Conservation (phyloP, 2,329 filamentous ascomycete species). For the Geosmithia putterillii region DNA sequence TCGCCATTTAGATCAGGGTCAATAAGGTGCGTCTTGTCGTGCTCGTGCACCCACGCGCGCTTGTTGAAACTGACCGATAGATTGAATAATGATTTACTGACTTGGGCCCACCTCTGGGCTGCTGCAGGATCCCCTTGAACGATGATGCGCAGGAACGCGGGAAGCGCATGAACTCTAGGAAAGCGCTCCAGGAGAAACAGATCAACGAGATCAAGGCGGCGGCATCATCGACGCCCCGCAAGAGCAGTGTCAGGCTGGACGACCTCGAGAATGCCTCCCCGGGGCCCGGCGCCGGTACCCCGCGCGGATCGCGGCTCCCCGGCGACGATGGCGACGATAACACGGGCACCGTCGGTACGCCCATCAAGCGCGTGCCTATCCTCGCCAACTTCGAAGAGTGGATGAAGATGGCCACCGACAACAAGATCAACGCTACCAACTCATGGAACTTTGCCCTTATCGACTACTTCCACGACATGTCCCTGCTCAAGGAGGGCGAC, state of each 20-base stretch:
- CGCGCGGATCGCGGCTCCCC: conserved; percentile 22
- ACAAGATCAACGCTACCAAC: conserved; percentile 96
- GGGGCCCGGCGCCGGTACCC: conserved; percentile 41
- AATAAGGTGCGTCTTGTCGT: conserved; percentile 33
- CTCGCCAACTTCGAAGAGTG: conserved; percentile 98
- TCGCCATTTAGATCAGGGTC: conserved; percentile 43
- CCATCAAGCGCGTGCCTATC: conserved; percentile 91
- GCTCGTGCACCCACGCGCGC: neutral
- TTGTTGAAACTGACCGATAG: neutral
- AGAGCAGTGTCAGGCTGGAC: conserved; percentile 45
- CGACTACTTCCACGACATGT: conserved; percentile 99
- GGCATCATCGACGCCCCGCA: conserved; percentile 50
- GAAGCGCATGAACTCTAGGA: conserved; percentile 72
- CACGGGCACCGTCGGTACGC: conserved; percentile 65
- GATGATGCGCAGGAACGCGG: conserved; percentile 92
- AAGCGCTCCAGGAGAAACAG: conserved; percentile 79
- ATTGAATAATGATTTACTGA: no score
- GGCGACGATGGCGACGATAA: conserved; percentile 41
- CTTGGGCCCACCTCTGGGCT: neutral
- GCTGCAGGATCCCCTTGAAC: conserved; percentile 78
- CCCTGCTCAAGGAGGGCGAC: conserved; percentile 86
- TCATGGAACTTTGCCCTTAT: conserved; percentile 99
- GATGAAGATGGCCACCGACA: conserved; percentile 99
- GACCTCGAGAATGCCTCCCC: conserved; percentile 45
- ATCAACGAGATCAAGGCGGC: conserved; percentile 75